Base-by-base conservation (phyloP, 805 yeast species). In the Yamadazyma kitorensis region DNA sequence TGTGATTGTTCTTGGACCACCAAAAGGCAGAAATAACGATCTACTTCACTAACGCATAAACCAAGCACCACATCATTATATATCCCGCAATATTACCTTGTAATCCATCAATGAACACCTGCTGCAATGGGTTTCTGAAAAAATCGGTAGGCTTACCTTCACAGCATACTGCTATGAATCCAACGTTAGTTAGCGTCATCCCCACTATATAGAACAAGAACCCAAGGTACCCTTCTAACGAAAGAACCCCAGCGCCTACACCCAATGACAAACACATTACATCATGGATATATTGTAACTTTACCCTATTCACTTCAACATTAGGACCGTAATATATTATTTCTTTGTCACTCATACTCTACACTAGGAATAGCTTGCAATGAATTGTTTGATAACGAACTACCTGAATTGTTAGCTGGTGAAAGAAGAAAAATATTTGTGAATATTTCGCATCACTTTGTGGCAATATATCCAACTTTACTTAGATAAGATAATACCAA, bases 51-150 rank as follows among this genome's bases (percentile, higher is more conserved):
- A 68, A 49, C 0, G 72, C 72, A 44, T 57, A 64, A 24, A 64
- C 66, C 50, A 68, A 54, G 46, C 73, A 68, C 73, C 73, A 68
- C 72, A 65, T 65, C 73, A 68, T 66, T 14, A 67, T 50, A 36
- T 45, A 68, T 6, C 71, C 72, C 1, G 72, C 59, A 4, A 60
- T 44, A 34, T 61, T 57, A 6, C 52, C 48, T 29, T 54, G 40
- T 7, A 65, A 29, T 2, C 64, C 58, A n/a, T 51, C 58, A 9
- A 63, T 17, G 25, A 66, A 59, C 3, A 66, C 47, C 32, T 64
- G 66, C 18, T 50, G 49, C 5, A 54, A 13, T 1, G 72, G 70
- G 13, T 39, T 52, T 15, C 44, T 41, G 38, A 59, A 63, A 44
- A 47, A 61, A 32, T 36, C 30, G 5, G 37, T 17, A 1, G 64